These are phyloP conservation scores for Huntiella savannae DNA, from an alignment of 2,329 filamentous ascomycete genomes.

Conservation along the genomic window DNA sequence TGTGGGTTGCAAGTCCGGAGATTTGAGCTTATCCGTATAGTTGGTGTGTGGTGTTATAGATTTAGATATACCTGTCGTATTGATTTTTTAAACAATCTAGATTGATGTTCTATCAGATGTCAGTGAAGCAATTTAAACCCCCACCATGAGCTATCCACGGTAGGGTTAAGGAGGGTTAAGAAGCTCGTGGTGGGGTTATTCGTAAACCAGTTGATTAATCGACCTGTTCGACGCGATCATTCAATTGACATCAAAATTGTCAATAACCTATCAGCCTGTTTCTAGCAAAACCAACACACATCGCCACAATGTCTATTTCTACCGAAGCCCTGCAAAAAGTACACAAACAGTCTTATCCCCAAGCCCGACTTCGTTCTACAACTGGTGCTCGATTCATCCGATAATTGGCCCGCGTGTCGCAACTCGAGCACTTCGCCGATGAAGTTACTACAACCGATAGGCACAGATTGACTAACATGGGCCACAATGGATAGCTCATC, in stretches of 20 bases:
- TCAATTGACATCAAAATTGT: not conserved
- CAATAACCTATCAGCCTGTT: not conserved
- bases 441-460: not conserved
- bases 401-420: too few relatives aligned
- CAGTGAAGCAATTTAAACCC: too few relatives aligned
- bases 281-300: not conserved
- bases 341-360: slow-evolving; percentile 5
- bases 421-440: too few relatives aligned
- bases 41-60: not conserved
- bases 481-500: slow-evolving; percentile 41
- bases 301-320: slow-evolving; percentile 62
- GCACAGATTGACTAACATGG: slow-evolving; percentile 5
- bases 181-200: not conserved
- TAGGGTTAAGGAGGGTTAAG: not conserved
- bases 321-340: slow-evolving; percentile 93
- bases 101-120: too few relatives aligned
- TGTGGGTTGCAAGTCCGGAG: not conserved
- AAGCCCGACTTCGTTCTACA: not conserved
- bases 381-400: not conserved
- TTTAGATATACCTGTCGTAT: not conserved
- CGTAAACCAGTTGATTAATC: too few relatives aligned
- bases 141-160: too few relatives aligned
- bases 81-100: too few relatives aligned
- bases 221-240: not conserved
- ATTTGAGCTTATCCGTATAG: not conserved